These are phyloP conservation scores for Margaritispora aquatica DNA, from an alignment of 495 filamentous ascomycete species.

Conservation along the genomic window DNA sequence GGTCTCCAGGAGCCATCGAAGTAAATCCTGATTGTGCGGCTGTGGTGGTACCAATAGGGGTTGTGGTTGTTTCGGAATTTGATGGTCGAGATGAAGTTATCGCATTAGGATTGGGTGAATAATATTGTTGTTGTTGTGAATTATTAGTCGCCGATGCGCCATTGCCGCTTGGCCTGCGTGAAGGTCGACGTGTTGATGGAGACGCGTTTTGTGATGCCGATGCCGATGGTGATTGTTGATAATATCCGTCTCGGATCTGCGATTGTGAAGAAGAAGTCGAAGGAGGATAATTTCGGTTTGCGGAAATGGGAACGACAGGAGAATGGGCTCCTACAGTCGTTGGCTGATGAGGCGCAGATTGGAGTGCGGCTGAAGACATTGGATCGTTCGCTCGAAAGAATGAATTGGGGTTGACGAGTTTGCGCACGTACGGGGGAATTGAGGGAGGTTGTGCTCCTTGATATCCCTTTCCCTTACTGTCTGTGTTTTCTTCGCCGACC, in stretches of 20 bases:
- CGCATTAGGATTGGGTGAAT: slow-evolving; percentile 41
- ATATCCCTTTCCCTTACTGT: too few relatives aligned
- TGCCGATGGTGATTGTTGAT: slow-evolving; percentile 24
- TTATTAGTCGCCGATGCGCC: slow-evolving; percentile 34
- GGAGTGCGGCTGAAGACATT: slow-evolving; percentile 54
- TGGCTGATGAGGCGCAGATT: slow-evolving; percentile 46
- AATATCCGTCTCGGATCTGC: slow-evolving; percentile 26
- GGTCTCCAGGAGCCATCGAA: slow-evolving; percentile 27
- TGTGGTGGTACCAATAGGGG: slow-evolving; percentile 30
- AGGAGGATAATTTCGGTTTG: slow-evolving; percentile 39
- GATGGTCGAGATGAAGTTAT: background rate
- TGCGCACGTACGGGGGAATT: slow-evolving; percentile 13
- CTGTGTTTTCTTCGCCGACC: too few relatives aligned
- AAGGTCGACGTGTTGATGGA: slow-evolving; percentile 33
- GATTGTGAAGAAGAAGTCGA: slow-evolving; percentile 31
- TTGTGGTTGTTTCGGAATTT: slow-evolving; percentile 28
- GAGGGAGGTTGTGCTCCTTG: too few relatives aligned
- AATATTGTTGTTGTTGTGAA: slow-evolving; percentile 40
- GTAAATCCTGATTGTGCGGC: slow-evolving; percentile 30
- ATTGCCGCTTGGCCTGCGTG: slow-evolving; percentile 48
- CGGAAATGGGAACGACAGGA: slow-evolving; percentile 34
- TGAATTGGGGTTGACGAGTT: too few relatives aligned
- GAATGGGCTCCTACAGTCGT: slow-evolving; percentile 40
- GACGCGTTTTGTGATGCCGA: slow-evolving; percentile 28
- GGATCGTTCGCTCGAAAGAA: too few relatives aligned